Evolutionary conservation across 306 rosid species (phyloP).

Genomic region (Heteromeles arbutifolia): DNA sequence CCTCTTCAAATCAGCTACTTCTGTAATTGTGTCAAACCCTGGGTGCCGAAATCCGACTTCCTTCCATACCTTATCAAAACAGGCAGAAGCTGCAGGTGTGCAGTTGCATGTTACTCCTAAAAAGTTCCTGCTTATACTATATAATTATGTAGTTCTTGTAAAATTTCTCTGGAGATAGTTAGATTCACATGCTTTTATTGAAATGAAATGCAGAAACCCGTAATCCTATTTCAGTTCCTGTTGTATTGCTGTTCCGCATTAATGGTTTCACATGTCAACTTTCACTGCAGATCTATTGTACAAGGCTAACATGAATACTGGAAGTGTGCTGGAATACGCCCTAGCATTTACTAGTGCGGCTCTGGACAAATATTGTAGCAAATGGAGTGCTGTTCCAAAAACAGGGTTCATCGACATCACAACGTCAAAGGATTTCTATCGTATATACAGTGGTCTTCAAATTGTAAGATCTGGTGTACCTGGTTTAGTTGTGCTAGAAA

Average conservation of each 20-base stretch:
- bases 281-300: conserved; percentile 74
- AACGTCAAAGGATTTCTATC: conserved; percentile 89
- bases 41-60: conserved; percentile 63
- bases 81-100: conserved; percentile 98
- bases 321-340: conserved; percentile 93
- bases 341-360: conserved; percentile 98
- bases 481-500: no score
- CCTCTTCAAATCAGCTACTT: conserved; percentile 75
- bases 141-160: not conserved
- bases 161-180: not conserved
- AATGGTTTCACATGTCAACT: conserved; percentile 1
- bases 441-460: conserved; percentile 96
- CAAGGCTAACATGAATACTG: conserved; percentile 90
- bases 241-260: conserved; percentile 3
- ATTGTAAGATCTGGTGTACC: conserved; percentile 47
- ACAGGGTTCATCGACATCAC: conserved; percentile 97
- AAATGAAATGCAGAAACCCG: not conserved
- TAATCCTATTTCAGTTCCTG: not conserved
- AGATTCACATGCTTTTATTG: not conserved
- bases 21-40: conserved; percentile 66
- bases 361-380: conserved; percentile 83
- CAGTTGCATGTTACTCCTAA: not conserved
- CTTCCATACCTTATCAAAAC: conserved; percentile 81
- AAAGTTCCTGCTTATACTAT: not conserved
- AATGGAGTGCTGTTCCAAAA: conserved; percentile 94